Evolutionary conservation across 1,139 yeast genomes (phyloP).

Genomic region (Debaryomyces psychrophilus): DNA sequence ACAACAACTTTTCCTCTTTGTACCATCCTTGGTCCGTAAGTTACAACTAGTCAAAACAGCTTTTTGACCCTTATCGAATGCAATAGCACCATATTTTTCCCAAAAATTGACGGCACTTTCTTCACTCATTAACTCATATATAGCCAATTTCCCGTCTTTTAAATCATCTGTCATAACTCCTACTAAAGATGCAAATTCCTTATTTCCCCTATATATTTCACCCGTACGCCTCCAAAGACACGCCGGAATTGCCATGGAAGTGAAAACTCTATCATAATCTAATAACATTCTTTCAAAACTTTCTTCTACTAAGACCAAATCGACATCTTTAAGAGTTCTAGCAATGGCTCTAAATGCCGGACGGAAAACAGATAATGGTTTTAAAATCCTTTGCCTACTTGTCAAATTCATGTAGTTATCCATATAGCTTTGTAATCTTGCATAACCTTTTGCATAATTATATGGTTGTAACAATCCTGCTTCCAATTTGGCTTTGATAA

Average conservation of each 20-base stretch:
- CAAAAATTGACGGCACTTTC: constrained; percentile 98
- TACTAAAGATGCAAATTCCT: constrained; percentile 93
- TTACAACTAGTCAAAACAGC: constrained; percentile 94
- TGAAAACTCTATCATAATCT: constrained; percentile 93
- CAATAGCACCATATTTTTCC: constrained; percentile 97
- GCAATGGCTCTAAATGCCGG: constrained; percentile 97
- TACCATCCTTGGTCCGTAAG: constrained; percentile 80
- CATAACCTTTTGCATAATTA: constrained; percentile 93
- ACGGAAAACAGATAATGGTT: constrained; percentile 82
- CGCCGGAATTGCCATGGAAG: constrained; percentile 98
- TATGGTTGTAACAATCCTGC: constrained; percentile 94
- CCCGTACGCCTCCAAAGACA: constrained; percentile 98
- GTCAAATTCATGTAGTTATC: constrained; percentile 88
- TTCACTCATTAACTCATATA: constrained; percentile 93
- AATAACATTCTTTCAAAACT: constrained; percentile 90
- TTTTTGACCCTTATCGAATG: constrained; percentile 93
- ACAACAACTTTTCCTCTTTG: constrained; percentile 83
- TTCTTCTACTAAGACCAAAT: constrained; percentile 89
- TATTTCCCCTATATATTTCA: constrained; percentile 92
- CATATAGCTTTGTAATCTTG: constrained; percentile 87
- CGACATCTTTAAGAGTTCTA: constrained; percentile 86
- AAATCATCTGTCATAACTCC: constrained; percentile 92
- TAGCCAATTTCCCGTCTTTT: constrained; percentile 89
- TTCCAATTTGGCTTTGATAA: constrained; percentile 91
- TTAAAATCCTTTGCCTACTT: constrained; percentile 83